These are phyloP conservation scores for Peterozyma xylosa DNA, from an alignment of 805 yeast genomes.

Conservation along the genomic window DNA sequence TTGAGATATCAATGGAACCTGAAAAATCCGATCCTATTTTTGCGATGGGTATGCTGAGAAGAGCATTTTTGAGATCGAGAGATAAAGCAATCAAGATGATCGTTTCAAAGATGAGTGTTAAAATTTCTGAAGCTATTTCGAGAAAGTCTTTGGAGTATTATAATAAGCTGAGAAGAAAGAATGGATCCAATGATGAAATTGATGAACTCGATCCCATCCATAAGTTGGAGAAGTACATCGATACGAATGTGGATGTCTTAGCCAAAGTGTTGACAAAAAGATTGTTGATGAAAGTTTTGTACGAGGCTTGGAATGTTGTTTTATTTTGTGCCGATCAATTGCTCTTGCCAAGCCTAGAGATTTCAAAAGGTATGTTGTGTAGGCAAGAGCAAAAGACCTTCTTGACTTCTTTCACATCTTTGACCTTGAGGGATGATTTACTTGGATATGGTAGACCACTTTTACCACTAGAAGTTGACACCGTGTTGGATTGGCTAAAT, in stretches of 20 bases:
- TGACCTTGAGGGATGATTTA: conserved; percentile 29
- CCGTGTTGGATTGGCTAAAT: conserved; percentile 64
- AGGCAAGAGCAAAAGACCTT: conserved; percentile 35
- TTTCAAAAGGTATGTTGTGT: conserved; percentile 20
- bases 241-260: conserved; percentile 56
- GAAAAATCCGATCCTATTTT: conserved; percentile 78
- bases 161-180: too few species aligned
- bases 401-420: conserved; percentile 42
- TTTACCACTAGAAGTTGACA: conserved; percentile 53
- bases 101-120: conserved; percentile 58
- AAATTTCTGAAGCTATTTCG: conserved; percentile 38
- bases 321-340: conserved; percentile 62
- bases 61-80: conserved; percentile 56
- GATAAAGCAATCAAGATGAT: conserved; percentile 62
- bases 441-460: conserved; percentile 49
- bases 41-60: conserved; percentile 68
- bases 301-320: conserved; percentile 75
- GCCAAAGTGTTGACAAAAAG: conserved; percentile 52
- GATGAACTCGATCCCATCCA: conserved; percentile 24
- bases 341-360: conserved; percentile 63
- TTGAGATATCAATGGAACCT: conserved; percentile 69
- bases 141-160: conserved; percentile 30
- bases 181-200: too few species aligned
- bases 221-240: conserved; percentile 27
- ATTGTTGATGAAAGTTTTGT: conserved; percentile 55